phyloP scores from a whole-genome alignment of 345 rosid species.

The Sisymbrium irio region DNA sequence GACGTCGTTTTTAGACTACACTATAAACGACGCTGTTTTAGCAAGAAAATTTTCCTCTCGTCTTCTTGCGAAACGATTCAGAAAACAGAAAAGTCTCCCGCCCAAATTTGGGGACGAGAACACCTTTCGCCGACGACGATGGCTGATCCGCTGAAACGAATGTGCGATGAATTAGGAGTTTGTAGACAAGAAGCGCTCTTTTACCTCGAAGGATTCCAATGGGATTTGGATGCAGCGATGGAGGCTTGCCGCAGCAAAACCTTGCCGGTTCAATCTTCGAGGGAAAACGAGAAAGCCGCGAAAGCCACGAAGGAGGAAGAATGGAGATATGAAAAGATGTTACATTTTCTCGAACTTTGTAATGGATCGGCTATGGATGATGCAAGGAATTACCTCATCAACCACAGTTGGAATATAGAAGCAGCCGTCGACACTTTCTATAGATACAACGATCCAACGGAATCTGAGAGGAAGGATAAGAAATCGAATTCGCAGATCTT shows the following conservation, averaged over 20 bases:
- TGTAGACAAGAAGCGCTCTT: background rate
- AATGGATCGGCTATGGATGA: background rate
- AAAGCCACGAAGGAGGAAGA: background rate
- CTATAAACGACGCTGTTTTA: background rate
- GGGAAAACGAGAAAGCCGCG: background rate
- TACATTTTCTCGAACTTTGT: background rate
- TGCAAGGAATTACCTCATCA: background rate
- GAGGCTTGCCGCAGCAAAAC: conserved; percentile 6
- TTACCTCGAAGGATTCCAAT: conserved; percentile 5
- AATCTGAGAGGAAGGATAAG: background rate
- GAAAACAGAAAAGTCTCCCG: background rate
- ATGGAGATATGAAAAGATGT: background rate
- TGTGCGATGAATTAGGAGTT: background rate
- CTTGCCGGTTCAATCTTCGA: background rate
- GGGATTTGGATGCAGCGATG: background rate
- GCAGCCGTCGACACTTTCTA: background rate
- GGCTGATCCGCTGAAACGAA: background rate
- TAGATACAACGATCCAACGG: no score
- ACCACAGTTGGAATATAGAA: background rate
- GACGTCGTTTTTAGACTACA: background rate
- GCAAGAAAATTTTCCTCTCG: background rate
- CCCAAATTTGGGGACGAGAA: background rate
- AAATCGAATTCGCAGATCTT: background rate
- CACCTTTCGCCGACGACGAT: background rate
- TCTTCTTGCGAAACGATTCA: background rate